phyloP scores from a whole-genome alignment of 352 stramenopile species.

The Globisporangium nunn region DNA sequence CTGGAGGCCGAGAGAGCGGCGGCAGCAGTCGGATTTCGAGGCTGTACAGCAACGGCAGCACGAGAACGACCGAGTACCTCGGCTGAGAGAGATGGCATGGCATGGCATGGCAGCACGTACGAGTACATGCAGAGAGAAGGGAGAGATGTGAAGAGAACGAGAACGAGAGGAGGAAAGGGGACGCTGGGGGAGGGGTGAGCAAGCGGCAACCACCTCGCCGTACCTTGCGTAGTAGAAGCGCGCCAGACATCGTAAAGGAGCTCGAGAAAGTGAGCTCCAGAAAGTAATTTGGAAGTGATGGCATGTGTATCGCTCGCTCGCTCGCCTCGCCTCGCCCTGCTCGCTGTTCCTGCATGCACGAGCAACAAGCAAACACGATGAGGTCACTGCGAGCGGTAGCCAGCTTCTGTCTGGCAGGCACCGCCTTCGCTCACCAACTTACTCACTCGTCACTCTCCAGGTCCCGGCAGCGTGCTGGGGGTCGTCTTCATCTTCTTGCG shows the following conservation, averaged over 20 bases:
- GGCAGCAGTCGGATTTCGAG: neutral
- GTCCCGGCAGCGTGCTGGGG: neutral
- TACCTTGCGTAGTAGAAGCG: no score
- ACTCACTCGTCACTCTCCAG: neutral
- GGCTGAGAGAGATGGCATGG: neutral
- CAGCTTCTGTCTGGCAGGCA: no score
- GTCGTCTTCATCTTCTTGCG: conserved; percentile 63
- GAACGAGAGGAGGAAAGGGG: no score
- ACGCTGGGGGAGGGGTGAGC: no score
- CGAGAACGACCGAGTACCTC: conserved; percentile 2
- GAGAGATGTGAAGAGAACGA: no score
- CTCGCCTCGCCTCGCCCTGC: no score
- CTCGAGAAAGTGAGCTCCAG: neutral
- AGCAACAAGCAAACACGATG: no score
- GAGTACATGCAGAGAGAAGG: neutral
- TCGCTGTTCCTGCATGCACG: no score
- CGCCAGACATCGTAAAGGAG: neutral
- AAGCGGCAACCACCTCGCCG: no score
- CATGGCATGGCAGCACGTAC: neutral
- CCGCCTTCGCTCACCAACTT: no score
- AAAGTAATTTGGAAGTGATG: neutral
- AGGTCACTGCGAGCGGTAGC: no score
- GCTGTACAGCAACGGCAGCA: conserved; percentile 16
- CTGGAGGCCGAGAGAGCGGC: neutral
- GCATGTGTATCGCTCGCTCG: no score